Evolutionary conservation across 2,329 filamentous ascomycete species (phyloP), one percentile per base, ranked within the genome.

Genomic region (Byssochlamys sp.): DNA sequence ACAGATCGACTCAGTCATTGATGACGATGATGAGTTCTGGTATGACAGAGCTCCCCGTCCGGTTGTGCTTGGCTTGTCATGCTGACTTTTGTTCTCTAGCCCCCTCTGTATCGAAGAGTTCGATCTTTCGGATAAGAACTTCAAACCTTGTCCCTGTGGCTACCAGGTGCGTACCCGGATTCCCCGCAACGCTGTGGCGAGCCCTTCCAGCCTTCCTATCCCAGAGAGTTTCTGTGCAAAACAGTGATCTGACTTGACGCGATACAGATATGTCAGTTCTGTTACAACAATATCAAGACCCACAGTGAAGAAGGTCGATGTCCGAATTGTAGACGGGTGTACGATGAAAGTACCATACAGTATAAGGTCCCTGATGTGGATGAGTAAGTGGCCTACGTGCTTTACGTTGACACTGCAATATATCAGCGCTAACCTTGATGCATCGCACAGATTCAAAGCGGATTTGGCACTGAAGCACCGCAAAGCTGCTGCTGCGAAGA

Each of bases 91-190:
- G 2, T 58, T 57, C 57, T 57, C 33, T 67, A 99, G 94, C 75
- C 94, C 94, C 65, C 87, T 99, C 62, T 99, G 94, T 73, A 95
- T 99, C 71, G 94, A 99, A 77, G 95, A 99, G 78, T 95, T 99
- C 71, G 95, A 99, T 76, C 85, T 99, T 54, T 95, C 91, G 49
- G 94, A 99, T 80, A 89, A 90, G 73, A 96, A 95, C 76, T 99
- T 99, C 76, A 86, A 88, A 69, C 94, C 94, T 64, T 99, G 94
- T 79, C 92, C 92, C 58, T 99, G 94, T 72, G 94, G 94, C 61
- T 99, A 99, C 70, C 92, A 97, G 84, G 92, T 96, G 83, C 62
- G 81, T 65, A 14, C 29, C 14, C 31, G n/a, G 29, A 45, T 26
- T 35, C 19, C 31, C 49, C 39, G 39, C 39, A 45, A 45, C 39